Conservation (phyloP, 345 rosid genomes). For the Arabidopsis arenosa region DNA sequence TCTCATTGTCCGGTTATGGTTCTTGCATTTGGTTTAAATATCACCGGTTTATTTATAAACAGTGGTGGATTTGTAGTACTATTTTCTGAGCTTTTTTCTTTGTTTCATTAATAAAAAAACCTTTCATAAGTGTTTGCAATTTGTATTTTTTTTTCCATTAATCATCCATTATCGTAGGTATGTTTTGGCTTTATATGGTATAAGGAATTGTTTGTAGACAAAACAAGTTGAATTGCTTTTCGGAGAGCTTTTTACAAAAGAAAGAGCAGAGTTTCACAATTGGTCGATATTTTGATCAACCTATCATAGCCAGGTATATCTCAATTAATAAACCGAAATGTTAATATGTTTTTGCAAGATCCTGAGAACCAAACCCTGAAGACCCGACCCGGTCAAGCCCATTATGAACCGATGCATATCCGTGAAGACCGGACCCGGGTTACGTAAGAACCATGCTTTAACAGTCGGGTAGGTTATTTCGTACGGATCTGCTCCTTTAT, state of each 20-base stretch:
- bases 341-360: not conserved
- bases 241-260: not conserved
- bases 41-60: conserved; percentile 34
- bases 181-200: not conserved
- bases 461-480: not conserved
- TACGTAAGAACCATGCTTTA: not conserved
- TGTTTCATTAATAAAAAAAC: conserved; percentile 8
- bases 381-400: not conserved
- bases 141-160: not conserved
- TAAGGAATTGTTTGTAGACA: not conserved
- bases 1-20: conserved; percentile 16
- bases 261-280: not conserved
- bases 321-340: too few species aligned
- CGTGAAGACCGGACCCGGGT: not conserved
- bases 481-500: not conserved
- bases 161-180: not conserved
- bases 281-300: not conserved
- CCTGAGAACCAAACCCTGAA: not conserved
- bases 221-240: not conserved
- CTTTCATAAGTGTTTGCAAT: conserved; percentile 4
- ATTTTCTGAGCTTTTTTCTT: not conserved
- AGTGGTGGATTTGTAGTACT: conserved; percentile 31
- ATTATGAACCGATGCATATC: not conserved
- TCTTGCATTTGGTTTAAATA: not conserved
- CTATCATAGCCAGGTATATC: not conserved